Base-by-base conservation (phyloP, 129 eudicot genomes). In the Escallonia herrerae region DNA sequence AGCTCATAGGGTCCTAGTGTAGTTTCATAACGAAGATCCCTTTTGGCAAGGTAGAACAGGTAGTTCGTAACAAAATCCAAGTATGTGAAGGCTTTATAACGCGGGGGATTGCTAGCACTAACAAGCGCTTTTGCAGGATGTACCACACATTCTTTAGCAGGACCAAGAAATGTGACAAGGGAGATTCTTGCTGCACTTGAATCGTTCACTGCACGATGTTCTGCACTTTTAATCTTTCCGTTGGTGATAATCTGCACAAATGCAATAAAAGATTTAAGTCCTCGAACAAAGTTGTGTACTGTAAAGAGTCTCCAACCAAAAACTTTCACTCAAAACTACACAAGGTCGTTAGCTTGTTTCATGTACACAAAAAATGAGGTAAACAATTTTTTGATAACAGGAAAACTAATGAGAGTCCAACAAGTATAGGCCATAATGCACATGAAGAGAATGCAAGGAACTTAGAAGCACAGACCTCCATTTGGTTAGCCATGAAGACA, bases 141-240 rank as follows among this genome's bases (percentile, higher is more conserved):
- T 3, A 76, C 56, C 0, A 72, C 8, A 40, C 64, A 12, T 0
- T 74, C 80, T 7, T 56, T 33, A 2, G 77, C 46, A 5, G 87
- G 87, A 58, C 77, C 65, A 6, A 71, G 39, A 43, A 74, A 82
- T 0, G 74, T 66, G 54, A 72, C 72, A 3, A 82, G 52, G 6
- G 75, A 73, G 4, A 75, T 74, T 53, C 87, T 45, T 13, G 74
- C 56, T 40, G 63, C 60, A 14, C 62, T 56, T 43, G 56, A 15
- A 63, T 82, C 56, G 7, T 83, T 70, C 65, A 77, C 64, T 58
- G 66, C 83, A 2, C 80, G 60, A 9, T 82, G 87, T 46, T 54
- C 64, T 3, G 80, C 76, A 44, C 87, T 78, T 8, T 47, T 62
- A n/a, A 77, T 70, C 66, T 56, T 74, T 6, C 78, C 83, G 48